Evolutionary conservation across 768 basidiomycete genomes (phyloP).

Genomic region (Lactarius hengduanensis): DNA sequence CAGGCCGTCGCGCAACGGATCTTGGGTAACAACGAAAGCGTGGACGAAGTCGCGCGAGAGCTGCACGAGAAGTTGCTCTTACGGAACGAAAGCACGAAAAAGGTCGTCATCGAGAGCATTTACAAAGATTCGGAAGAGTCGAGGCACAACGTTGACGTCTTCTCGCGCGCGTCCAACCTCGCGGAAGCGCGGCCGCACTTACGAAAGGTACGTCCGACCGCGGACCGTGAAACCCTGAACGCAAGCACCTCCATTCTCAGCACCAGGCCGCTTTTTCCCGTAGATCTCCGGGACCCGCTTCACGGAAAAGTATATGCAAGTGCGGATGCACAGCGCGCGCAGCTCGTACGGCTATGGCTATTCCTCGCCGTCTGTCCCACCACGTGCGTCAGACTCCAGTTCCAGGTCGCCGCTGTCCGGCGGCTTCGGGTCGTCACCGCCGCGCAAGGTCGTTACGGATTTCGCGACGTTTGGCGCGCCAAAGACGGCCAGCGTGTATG

Average conservation of each 20-base stretch:
- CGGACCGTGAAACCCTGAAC: background rate
- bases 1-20: slow-evolving; percentile 91
- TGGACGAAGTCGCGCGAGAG: slow-evolving; percentile 94
- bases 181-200: slow-evolving; percentile 72
- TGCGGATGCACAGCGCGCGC: slow-evolving; percentile 58
- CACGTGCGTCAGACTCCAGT: slow-evolving; percentile 41
- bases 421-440: slow-evolving; percentile 33
- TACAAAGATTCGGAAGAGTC: slow-evolving; percentile 91
- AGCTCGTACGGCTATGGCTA: slow-evolving; percentile 54
- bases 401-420: slow-evolving; percentile 43
- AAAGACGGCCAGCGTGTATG: slow-evolving; percentile 73
- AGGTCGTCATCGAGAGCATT: slow-evolving; percentile 93
- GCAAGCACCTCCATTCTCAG: background rate
- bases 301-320: slow-evolving; percentile 92
- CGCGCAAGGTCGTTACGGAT: slow-evolving; percentile 82
- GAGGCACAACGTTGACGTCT: slow-evolving; percentile 84
- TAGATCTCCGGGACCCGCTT: slow-evolving; percentile 95
- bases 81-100: slow-evolving; percentile 95
- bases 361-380: slow-evolving; percentile 44
- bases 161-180: slow-evolving; percentile 69
- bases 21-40: slow-evolving; percentile 89
- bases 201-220: slow-evolving; percentile 60
- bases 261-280: slow-evolving; percentile 5
- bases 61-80: slow-evolving; percentile 88
- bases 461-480: slow-evolving; percentile 85